Conservation (phyloP, 371 early-diverging fungal species). For the Mucor lusitanicus region DNA sequence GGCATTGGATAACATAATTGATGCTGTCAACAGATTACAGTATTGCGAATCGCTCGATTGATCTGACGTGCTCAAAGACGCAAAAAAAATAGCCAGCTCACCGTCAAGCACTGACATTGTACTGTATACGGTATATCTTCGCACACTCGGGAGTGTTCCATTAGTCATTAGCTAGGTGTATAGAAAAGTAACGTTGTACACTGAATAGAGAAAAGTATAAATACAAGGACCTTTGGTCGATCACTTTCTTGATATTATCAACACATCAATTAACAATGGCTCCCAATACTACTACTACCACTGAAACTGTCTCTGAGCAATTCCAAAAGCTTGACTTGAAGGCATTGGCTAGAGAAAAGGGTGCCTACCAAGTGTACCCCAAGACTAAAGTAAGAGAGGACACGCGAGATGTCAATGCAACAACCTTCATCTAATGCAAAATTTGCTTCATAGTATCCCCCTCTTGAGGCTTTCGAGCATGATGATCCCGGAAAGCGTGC, state of each 20-base stretch:
- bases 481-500: constrained; percentile 36
- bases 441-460: constrained; percentile 12
- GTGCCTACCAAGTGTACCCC: constrained; percentile 6
- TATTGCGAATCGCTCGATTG: neutral
- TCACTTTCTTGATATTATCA: too few species aligned
- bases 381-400: constrained; percentile 1
- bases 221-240: neutral
- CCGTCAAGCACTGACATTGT: neutral
- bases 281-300: constrained; percentile 2
- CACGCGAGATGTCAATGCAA: neutral
- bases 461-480: constrained; percentile 27
- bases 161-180: neutral
- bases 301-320: constrained; percentile 9
- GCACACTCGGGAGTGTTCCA: neutral
- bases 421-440: neutral
- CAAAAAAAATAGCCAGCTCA: neutral
- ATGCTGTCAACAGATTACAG: neutral
- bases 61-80: neutral
- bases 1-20: neutral
- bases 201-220: neutral
- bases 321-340: constrained; percentile 16
- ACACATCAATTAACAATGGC: constrained; percentile 4
- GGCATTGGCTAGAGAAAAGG: constrained; percentile 7
- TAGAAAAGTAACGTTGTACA: neutral
- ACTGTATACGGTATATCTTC: neutral